Evolutionary conservation across 2,329 filamentous ascomycete genomes (phyloP).

Genomic region (Ophiosphaerella narmari): DNA sequence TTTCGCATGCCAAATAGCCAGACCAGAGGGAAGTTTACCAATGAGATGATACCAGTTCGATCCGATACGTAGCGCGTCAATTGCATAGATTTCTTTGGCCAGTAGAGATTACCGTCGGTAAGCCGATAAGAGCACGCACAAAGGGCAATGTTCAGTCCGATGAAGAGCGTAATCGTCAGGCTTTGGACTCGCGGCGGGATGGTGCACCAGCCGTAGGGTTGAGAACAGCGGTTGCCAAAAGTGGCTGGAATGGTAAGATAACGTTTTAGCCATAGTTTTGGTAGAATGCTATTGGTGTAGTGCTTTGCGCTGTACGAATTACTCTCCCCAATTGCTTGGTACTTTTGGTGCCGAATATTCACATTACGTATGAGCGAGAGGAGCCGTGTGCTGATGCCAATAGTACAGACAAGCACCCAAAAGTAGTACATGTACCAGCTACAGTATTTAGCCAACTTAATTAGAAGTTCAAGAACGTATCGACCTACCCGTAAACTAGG

Average conservation of each 20-base stretch:
- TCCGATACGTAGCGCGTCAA: conserved; percentile 63
- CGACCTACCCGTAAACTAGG: conserved; percentile 32
- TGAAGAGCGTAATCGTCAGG: conserved; percentile 51
- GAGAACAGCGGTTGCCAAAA: conserved; percentile 49
- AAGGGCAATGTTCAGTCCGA: conserved; percentile 51
- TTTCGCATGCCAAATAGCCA: conserved; percentile 72
- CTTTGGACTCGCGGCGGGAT: conserved; percentile 56
- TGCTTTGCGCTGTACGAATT: neutral
- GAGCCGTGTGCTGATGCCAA: conserved; percentile 31
- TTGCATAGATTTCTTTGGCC: conserved; percentile 43
- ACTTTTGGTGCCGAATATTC: conserved; percentile 7
- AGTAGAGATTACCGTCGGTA: conserved; percentile 54
- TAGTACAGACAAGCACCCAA: conserved; percentile 30
- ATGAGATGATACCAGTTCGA: conserved; percentile 66
- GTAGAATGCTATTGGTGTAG: conserved; percentile 1
- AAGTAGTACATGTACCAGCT: conserved; percentile 41
- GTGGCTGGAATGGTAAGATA: conserved; percentile 52
- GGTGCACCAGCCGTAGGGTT: conserved; percentile 50
- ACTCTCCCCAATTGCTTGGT: conserved; percentile 2
- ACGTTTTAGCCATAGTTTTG: conserved; percentile 24
- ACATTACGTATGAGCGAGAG: conserved; percentile 18
- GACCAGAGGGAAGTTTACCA: conserved; percentile 66
- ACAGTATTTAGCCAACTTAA: conserved; percentile 2
- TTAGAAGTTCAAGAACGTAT: neutral
- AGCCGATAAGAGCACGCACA: conserved; percentile 53